Base-by-base conservation (phyloP, 2,329 filamentous ascomycete genomes). In the Teratosphaeria destructans region DNA sequence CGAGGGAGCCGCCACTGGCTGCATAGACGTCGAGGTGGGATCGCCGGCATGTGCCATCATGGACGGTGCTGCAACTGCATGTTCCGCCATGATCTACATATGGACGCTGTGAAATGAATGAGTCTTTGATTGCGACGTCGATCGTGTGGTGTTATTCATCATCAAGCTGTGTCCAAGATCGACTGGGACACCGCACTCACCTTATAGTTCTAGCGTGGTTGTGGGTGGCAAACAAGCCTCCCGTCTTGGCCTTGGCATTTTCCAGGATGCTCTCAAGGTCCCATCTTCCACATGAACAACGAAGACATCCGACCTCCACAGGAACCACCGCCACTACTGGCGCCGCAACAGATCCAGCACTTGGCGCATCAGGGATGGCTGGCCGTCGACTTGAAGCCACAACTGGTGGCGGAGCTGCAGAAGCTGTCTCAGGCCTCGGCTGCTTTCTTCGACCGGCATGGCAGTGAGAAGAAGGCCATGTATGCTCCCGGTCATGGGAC, bases 401-500 rank as follows among this genome's bases (percentile, higher is more conserved):
- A 56, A 19, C 55, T 63, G 14, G n/a, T n/a, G 11, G 26, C 54
- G n/a, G 55, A 43, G 12, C 26, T 63, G 8, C 6, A 55, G 3
- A 14, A 37, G 27, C 49, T 63, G 8, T 61, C 57, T 3, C 26
- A 39, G 10, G 54, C 59, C 19, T 58, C 57, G 3, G 26, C 10
- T 27, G 19, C 39, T 11, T 62, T 62, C 56, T 62, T 62, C 43
- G 54, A 58, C 27, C 57, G 52, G n/a, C 39, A 57, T 11, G n/a
- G 14, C 14, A 26, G 27, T 11, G 49, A 35, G 56, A 63, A 63
- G 47, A 27, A 39, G 34, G 23, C 16, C 6, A 43, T 57, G 12
- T 70, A 67, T 57, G 67, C 68, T 16, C 37, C 63, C 2, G 63
- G 62, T n/a, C 58, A 59, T 27, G 66, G 66, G 3, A 69, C 67